phyloP scores from a whole-genome alignment of 2,329 filamentous ascomycete genomes.

The Zymoseptoria ardabiliae region DNA sequence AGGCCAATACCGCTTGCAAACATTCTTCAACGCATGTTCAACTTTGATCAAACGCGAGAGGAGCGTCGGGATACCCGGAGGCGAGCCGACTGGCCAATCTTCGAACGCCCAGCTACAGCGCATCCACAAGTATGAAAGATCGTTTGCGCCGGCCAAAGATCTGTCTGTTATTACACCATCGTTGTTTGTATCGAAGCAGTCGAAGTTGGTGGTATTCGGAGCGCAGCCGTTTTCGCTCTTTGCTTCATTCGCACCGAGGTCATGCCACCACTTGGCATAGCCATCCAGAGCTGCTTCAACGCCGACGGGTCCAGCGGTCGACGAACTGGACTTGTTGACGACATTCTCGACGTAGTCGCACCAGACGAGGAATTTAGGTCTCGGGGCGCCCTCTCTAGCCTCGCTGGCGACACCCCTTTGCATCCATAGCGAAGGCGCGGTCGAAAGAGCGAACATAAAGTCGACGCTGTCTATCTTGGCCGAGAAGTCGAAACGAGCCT shows the following conservation, averaged over 20 bases:
- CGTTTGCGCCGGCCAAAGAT: slow-evolving; percentile 38
- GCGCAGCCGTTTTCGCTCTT: slow-evolving; percentile 47
- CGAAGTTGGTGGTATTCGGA: slow-evolving; percentile 34
- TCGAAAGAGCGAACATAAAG: slow-evolving; percentile 46
- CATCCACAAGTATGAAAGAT: slow-evolving; percentile 54
- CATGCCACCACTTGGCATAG: slow-evolving; percentile 48
- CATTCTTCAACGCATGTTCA: slow-evolving; percentile 45
- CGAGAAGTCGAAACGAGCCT: slow-evolving; percentile 46
- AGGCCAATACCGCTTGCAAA: slow-evolving; percentile 52
- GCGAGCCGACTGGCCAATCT: slow-evolving; percentile 51
- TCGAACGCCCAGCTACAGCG: slow-evolving; percentile 55
- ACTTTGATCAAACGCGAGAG: slow-evolving; percentile 46
- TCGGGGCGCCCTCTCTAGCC: slow-evolving; percentile 35
- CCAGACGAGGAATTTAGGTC: slow-evolving; percentile 41
- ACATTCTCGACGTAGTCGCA: slow-evolving; percentile 35
- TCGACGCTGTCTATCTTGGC: slow-evolving; percentile 46
- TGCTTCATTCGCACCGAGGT: slow-evolving; percentile 39
- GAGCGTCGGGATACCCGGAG: slow-evolving; percentile 37
- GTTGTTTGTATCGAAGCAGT: slow-evolving; percentile 51
- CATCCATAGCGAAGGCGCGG: slow-evolving; percentile 55
- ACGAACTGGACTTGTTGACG: slow-evolving; percentile 6
- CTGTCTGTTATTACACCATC: slow-evolving; percentile 45
- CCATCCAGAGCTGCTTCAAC: slow-evolving; percentile 47
- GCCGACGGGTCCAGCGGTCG: slow-evolving; percentile 38
- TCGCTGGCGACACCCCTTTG: slow-evolving; percentile 47